Evolutionary conservation across 371 early-diverging fungal genomes (phyloP).

Genomic region (Syncephalis fuscata): DNA sequence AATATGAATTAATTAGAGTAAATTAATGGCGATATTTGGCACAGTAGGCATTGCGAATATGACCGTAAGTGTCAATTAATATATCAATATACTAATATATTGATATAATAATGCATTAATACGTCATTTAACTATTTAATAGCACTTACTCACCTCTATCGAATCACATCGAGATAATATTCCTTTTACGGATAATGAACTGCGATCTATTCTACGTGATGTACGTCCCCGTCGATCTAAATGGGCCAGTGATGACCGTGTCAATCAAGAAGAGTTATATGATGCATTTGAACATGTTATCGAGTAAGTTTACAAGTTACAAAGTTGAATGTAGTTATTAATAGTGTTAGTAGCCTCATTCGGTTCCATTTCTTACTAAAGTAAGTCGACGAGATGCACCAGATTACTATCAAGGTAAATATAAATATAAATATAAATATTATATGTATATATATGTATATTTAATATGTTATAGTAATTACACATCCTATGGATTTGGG

Average conservation of each 20-base stretch:
- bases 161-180: conserved; percentile 45
- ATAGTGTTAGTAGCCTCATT: conserved; percentile 39
- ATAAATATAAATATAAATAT: neutral
- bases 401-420: conserved; percentile 70
- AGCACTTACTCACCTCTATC: conserved; percentile 69
- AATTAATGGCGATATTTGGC: no score
- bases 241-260: conserved; percentile 68
- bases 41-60: no score
- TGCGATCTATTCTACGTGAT: conserved; percentile 61
- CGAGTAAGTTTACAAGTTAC: conserved; percentile 18
- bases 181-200: conserved; percentile 45
- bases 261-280: conserved; percentile 87
- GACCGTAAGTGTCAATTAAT: no score
- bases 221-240: conserved; percentile 75
- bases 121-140: neutral
- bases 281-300: conserved; percentile 74
- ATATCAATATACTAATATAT: no score
- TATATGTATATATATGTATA: no score
- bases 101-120: neutral
- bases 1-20: no score
- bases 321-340: neutral
- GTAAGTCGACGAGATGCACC: conserved; percentile 91
- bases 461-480: conserved; percentile 35
- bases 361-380: conserved; percentile 76
- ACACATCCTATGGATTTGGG: conserved; percentile 88